Percentiles rank a stretch among this genome's conserved stretches.
Evolutionary conservation across 2,329 filamentous ascomycete species (phyloP).

Genomic region (Apiospora rasikravindrae): DNA sequence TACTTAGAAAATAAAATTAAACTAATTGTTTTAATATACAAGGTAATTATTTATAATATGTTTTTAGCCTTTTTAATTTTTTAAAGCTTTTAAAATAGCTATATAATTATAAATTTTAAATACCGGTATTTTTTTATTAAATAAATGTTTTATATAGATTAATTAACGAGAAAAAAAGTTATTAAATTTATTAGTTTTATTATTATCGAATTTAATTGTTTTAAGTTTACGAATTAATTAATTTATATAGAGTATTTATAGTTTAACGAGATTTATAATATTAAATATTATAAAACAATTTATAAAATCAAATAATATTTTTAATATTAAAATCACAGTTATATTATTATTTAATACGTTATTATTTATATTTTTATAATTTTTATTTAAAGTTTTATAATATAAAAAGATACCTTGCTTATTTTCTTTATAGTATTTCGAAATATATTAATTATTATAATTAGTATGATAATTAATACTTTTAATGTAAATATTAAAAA

Average conservation of each 20-base stretch:
- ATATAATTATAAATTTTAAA: background rate
- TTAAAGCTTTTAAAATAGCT: background rate
- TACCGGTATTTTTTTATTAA: background rate
- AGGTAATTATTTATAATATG: background rate
- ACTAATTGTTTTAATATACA: too few species aligned
- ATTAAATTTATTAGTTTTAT: background rate
- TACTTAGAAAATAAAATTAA: too few species aligned
- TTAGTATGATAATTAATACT: background rate
- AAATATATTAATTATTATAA: background rate
- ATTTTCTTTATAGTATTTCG: background rate
- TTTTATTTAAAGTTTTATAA: too few species aligned
- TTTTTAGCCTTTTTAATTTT: background rate
- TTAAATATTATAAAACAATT: background rate
- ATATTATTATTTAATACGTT: too few species aligned
- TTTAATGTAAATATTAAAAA: background rate
- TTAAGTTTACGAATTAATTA: background rate
- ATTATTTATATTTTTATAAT: background rate
- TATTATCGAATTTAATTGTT: background rate
- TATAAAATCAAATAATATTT: background rate
- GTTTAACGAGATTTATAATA: background rate
- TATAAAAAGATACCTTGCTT: background rate
- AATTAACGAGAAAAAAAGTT: background rate
- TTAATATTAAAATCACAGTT: constrained; percentile 7
- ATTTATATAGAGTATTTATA: background rate
- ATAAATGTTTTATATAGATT: background rate